A percentile compares a stretch with the other conserved stretches of the same genome.
Evolutionary conservation across 1,139 yeast species (phyloP).

Genomic region (Sporopachydermia cereana): DNA sequence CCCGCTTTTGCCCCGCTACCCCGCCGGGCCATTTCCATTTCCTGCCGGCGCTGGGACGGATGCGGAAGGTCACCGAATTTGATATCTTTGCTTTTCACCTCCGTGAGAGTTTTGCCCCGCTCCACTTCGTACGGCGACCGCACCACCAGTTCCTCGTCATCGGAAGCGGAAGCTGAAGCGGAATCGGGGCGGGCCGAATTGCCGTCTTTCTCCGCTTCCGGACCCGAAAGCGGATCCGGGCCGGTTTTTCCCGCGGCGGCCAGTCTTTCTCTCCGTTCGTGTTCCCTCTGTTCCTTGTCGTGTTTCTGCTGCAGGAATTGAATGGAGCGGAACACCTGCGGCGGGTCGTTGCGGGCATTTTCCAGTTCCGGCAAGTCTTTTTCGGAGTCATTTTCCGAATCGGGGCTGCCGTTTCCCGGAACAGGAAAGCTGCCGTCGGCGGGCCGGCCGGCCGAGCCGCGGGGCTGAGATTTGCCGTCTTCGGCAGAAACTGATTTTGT

Average conservation of each 20-base stretch:
- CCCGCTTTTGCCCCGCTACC: neutral
- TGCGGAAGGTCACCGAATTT: neutral
- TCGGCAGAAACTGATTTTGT: too few relatives aligned
- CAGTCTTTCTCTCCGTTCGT: neutral
- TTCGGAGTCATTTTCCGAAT: neutral
- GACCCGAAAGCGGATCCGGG: neutral
- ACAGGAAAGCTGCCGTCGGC: neutral
- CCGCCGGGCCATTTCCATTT: neutral
- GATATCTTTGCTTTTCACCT: neutral
- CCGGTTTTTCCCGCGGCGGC: neutral
- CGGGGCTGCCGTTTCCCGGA: neutral
- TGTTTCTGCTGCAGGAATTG: conserved; percentile 7
- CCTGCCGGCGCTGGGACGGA: neutral
- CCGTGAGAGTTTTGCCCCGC: neutral
- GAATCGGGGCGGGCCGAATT: neutral
- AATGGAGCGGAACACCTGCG: conserved; percentile 2
- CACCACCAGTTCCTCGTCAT: neutral
- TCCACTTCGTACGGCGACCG: neutral
- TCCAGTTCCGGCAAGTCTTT: neutral
- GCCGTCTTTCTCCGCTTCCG: neutral
- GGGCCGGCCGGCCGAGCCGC: neutral
- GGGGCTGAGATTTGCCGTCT: too few relatives aligned
- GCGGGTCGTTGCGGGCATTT: neutral
- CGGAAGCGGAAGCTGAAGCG: too few relatives aligned
- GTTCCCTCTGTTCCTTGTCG: conserved; percentile 2